Evolutionary conservation across 2,329 filamentous ascomycete genomes (phyloP).

Genomic region (Metarhizium guizhouense): DNA sequence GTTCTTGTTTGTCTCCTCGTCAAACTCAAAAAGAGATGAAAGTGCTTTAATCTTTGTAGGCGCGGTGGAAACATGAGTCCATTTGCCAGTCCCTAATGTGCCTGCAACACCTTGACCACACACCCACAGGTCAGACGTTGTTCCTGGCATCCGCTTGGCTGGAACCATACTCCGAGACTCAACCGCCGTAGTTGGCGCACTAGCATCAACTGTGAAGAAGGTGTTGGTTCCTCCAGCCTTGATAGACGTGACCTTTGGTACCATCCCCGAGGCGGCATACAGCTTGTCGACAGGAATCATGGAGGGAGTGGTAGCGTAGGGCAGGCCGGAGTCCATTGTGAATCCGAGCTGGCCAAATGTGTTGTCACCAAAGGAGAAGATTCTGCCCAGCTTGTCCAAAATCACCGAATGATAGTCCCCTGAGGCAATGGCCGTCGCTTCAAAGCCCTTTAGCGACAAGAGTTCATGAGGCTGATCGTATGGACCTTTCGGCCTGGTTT

Average conservation of each 20-base stretch:
- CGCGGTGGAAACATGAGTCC: constrained; percentile 74
- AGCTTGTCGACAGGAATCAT: constrained; percentile 62
- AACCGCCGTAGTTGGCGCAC: constrained; percentile 28
- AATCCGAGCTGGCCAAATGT: constrained; percentile 85
- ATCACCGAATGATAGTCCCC: constrained; percentile 83
- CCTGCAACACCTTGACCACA: constrained; percentile 83
- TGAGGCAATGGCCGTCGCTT: constrained; percentile 66
- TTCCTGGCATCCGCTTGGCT: constrained; percentile 22
- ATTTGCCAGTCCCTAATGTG: constrained; percentile 73
- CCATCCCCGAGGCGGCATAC: constrained; percentile 56
- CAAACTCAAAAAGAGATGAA: constrained; percentile 78
- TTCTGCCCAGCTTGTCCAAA: constrained; percentile 63
- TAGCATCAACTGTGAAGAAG: constrained; percentile 78
- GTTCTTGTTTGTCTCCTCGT: constrained; percentile 59
- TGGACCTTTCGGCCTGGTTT: constrained; percentile 63
- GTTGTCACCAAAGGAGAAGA: constrained; percentile 90
- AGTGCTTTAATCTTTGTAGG: constrained; percentile 77
- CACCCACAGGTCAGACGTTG: constrained; percentile 62
- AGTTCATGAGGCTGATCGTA: constrained; percentile 82
- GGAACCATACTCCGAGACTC: constrained; percentile 16
- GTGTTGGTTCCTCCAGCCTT: constrained; percentile 81
- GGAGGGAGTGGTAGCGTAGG: constrained; percentile 59
- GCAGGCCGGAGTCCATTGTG: constrained; percentile 52
- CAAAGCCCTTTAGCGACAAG: constrained; percentile 57
- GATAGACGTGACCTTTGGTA: constrained; percentile 63